Evolutionary conservation across 2,329 filamentous ascomycete species (phyloP).

Genomic region (Neopestalotiopsis clavispora): DNA sequence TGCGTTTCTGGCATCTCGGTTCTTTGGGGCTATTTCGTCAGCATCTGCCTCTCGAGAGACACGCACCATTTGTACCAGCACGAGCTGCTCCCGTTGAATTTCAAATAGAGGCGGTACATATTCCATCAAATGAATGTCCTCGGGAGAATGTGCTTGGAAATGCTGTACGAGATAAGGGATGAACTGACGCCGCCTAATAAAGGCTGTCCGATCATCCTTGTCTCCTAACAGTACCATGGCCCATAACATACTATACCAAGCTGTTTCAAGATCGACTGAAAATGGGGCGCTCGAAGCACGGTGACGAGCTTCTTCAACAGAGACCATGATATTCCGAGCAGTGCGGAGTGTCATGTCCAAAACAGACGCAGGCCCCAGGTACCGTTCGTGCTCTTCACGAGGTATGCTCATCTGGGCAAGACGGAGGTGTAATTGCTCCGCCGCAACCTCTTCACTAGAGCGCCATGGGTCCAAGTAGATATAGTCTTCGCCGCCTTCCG

Average conservation of each 20-base stretch:
- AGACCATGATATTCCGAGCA: conserved; percentile 68
- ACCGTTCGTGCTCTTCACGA: conserved; percentile 26
- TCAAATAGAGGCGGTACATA: conserved; percentile 10
- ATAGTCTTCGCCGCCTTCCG: conserved; percentile 27
- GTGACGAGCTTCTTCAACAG: conserved; percentile 49
- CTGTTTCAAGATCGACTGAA: conserved; percentile 16
- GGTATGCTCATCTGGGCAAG: conserved; percentile 16
- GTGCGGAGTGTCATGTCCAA: conserved; percentile 64
- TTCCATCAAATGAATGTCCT: conserved; percentile 21
- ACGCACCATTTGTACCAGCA: neutral
- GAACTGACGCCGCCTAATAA: conserved; percentile 13
- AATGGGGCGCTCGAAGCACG: neutral
- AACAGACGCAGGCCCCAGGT: conserved; percentile 55
- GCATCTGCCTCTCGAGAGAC: neutral
- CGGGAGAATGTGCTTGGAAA: conserved; percentile 20
- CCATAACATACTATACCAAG: conserved; percentile 25
- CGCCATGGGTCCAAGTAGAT: conserved; percentile 62
- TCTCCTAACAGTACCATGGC: conserved; percentile 20
- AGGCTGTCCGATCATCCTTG: conserved; percentile 5
- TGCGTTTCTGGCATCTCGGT: neutral
- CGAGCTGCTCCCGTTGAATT: neutral
- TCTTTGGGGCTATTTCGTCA: neutral
- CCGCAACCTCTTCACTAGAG: conserved; percentile 18
- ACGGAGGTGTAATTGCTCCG: conserved; percentile 9
- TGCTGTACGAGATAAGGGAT: conserved; percentile 17